These are phyloP conservation scores for Furculomyces boomerangus DNA, from an alignment of 371 early-diverging fungal genomes.

Conservation along the genomic window DNA sequence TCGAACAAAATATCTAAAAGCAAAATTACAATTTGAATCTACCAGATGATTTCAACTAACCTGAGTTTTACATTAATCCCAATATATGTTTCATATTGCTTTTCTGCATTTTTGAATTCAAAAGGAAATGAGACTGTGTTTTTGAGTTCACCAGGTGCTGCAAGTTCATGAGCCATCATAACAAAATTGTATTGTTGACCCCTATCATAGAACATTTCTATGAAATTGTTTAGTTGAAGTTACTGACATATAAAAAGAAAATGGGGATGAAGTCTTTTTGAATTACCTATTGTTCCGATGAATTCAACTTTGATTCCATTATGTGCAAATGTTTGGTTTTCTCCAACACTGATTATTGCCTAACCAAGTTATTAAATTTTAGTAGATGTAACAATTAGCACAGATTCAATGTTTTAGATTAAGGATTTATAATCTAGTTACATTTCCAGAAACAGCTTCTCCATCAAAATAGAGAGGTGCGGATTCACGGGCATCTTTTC, in stretches of 20 bases:
- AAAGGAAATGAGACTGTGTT: conserved; percentile 57
- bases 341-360: conserved; percentile 73
- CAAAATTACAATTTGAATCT: no score
- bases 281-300: conserved; percentile 79
- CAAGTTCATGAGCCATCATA: conserved; percentile 69
- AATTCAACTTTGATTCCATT: conserved; percentile 95
- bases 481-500: conserved; percentile 64
- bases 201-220: conserved; percentile 86
- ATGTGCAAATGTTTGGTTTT: conserved; percentile 87
- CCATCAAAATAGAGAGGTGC: conserved; percentile 95
- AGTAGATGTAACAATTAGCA: no score
- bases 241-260: conserved; percentile 1
- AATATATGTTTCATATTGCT: conserved; percentile 76
- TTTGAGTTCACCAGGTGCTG: conserved; percentile 70
- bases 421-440: no score
- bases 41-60: no score
- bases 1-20: conserved; percentile 58
- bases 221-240: not conserved
- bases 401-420: no score
- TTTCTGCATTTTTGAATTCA: conserved; percentile 84
- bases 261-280: not conserved
- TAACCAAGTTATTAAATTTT: conserved; percentile 16
- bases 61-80: conserved; percentile 82
- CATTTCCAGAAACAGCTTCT: conserved; percentile 85
- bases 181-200: conserved; percentile 89